Evolutionary conservation across 352 stramenopile genomes (phyloP).

Genomic region (Pythium apleroticum): DNA sequence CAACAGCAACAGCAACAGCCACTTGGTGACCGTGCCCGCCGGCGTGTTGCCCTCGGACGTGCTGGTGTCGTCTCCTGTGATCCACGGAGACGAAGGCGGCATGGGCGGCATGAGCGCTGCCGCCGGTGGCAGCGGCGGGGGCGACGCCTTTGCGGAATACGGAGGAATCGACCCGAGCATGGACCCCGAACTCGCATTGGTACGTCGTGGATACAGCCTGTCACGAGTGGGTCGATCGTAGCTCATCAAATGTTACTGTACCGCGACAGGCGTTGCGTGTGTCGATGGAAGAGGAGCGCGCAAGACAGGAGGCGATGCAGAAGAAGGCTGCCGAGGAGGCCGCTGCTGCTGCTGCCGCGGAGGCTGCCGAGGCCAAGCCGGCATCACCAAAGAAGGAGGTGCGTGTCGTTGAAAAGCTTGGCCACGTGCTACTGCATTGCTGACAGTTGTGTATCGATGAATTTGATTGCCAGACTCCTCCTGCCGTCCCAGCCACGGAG

Average conservation of each 20-base stretch:
- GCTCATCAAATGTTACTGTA: background rate
- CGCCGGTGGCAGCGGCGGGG: constrained; percentile 36
- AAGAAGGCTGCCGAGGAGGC: constrained; percentile 86
- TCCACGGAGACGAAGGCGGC: constrained; percentile 84
- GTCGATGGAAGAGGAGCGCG: constrained; percentile 98
- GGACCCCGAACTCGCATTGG: constrained; percentile 98
- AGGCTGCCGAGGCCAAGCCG: constrained; percentile 13
- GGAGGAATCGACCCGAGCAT: constrained; percentile 97
- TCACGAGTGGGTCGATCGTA: background rate
- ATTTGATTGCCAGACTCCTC: constrained; percentile 10
- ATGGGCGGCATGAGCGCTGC: constrained; percentile 43
- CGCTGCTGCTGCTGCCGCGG: constrained; percentile 22
- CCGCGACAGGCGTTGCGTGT: constrained; percentile 86
- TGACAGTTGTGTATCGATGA: background rate
- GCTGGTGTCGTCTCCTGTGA: constrained; percentile 94
- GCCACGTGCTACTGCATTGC: background rate
- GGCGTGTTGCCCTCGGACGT: constrained; percentile 98
- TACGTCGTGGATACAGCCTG: constrained; percentile 28
- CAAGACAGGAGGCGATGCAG: constrained; percentile 92
- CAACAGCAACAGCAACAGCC: constrained; percentile 94
- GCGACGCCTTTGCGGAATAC: constrained; percentile 91
- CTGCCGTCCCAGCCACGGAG: constrained; percentile 23
- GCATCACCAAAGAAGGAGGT: constrained; percentile 28
- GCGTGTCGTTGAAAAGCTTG: background rate
- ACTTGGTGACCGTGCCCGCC: constrained; percentile 96